These are phyloP conservation scores for Suhomyces anneliseae DNA, from an alignment of 1,139 yeast genomes.

Conservation along the genomic window DNA sequence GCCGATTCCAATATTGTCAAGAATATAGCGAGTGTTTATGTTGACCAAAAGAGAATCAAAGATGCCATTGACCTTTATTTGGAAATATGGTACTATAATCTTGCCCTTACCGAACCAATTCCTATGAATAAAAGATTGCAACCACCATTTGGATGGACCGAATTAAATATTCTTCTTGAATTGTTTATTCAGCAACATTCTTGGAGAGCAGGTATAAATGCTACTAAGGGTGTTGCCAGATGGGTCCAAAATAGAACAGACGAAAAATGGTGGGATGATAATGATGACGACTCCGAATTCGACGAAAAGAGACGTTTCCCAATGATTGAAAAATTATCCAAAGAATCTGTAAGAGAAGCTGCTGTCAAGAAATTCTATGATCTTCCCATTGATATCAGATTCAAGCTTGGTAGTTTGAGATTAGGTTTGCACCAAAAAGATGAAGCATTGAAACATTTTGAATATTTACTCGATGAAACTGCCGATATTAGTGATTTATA, in stretches of 20 bases:
- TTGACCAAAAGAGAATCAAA: slow-evolving; percentile 68
- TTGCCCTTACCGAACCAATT: slow-evolving; percentile 19
- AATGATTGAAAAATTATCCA: slow-evolving; percentile 17
- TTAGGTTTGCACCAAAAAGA: slow-evolving; percentile 60
- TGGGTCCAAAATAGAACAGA: slow-evolving; percentile 75
- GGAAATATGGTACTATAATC: slow-evolving; percentile 60
- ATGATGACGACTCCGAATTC: slow-evolving; percentile 75
- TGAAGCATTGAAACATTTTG: slow-evolving; percentile 75
- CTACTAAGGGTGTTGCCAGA: slow-evolving; percentile 70
- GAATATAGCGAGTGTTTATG: slow-evolving; percentile 75
- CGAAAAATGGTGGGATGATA: slow-evolving; percentile 85
- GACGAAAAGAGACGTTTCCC: slow-evolving; percentile 60
- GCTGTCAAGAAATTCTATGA: slow-evolving; percentile 37
- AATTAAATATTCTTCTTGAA: slow-evolving; percentile 79
- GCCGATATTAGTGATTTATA: slow-evolving; percentile 71
- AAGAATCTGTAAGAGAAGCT: slow-evolving; percentile 19
- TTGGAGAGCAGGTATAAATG: slow-evolving; percentile 61
- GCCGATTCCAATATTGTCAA: slow-evolving; percentile 60
- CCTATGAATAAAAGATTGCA: slow-evolving; percentile 20
- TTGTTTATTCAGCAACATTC: slow-evolving; percentile 67
- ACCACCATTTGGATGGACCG: slow-evolving; percentile 79
- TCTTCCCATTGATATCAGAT: slow-evolving; percentile 84
- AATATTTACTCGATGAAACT: slow-evolving; percentile 53
- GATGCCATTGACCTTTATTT: slow-evolving; percentile 83
- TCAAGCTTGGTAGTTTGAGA: slow-evolving; percentile 74